A percentile compares a stretch with the other conserved stretches of the same genome.
Conservation (phyloP, 352 stramenopile genomes). For the Pythium sp. region DNA sequence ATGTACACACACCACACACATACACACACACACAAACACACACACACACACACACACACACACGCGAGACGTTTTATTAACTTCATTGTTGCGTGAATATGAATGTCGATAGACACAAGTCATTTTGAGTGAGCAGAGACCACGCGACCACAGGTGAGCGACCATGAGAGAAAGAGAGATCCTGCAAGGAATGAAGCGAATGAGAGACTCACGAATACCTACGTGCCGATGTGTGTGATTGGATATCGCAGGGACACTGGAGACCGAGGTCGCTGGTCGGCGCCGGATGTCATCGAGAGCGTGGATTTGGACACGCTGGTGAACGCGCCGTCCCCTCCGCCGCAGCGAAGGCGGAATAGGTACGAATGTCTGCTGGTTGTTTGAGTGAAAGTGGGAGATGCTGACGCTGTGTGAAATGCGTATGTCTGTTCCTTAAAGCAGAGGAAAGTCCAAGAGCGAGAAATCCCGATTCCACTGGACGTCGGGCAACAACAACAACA, state of each 20-base stretch:
- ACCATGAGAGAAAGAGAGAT: background rate
- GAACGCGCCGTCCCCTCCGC: conserved; percentile 63
- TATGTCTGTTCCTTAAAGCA: background rate
- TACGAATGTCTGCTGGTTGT: conserved; percentile 18
- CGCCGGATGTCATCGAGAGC: conserved; percentile 52
- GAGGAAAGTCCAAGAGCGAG: conserved; percentile 35
- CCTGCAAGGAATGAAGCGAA: background rate
- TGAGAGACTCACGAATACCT: background rate
- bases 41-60: too few relatives aligned
- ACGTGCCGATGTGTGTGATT: background rate
- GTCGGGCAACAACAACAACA: conserved; percentile 11
- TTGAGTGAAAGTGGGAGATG: background rate
- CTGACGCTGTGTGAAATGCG: background rate
- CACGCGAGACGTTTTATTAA: background rate
- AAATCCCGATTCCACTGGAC: conserved; percentile 29
- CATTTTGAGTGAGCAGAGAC: conserved; percentile 50
- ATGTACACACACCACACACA: background rate
- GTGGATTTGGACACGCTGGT: conserved; percentile 80
- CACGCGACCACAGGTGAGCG: conserved; percentile 36
- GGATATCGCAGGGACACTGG: conserved; percentile 13
- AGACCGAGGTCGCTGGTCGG: conserved; percentile 66
- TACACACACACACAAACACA: background rate
- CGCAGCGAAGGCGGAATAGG: conserved; percentile 49
- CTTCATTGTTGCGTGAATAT: background rate
- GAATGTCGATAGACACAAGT: conserved; percentile 48